Evolutionary conservation across 805 yeast species (phyloP), one percentile per base, ranked within the genome.

Genomic region (Wilhelminamyces savonicus): DNA sequence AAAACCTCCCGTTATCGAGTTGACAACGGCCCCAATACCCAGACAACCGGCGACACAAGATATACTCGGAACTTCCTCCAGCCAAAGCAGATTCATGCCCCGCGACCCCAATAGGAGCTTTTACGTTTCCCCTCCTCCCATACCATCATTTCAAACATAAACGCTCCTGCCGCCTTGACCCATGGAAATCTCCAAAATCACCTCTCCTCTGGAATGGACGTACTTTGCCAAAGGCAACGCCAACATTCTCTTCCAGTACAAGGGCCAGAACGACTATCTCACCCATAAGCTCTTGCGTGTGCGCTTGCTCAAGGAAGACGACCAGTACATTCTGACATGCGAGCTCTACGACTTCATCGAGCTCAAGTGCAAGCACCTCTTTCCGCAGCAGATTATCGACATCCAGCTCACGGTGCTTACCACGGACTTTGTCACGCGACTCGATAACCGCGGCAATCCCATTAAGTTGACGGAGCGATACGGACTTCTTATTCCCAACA

Each of bases 141-240:
- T n/a, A n/a, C n/a, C n/a, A n/a, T n/a, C n/a, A n/a, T n/a, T n/a
- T n/a, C n/a, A n/a, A n/a, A n/a, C n/a, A n/a, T n/a, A n/a, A n/a
- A n/a, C n/a, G n/a, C n/a, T n/a, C n/a, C n/a, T n/a, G n/a, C n/a
- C n/a, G n/a, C n/a, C n/a, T n/a, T n/a, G n/a, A 8, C 6, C 19
- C 6, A 23, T 23, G 24, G 25, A 28, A 14, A 28, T 28, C 16
- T 13, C 23, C 16, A 28, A 28, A 15, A 21, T 14, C 16, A 24
- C 23, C 9, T 22, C 37, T 11, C 43, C 44, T 7, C 12, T 21
- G 4, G 66, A 63, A n/a, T 71, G 78, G 78, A 32, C 33, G 5
- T 63, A 57, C 39, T 48, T 65, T 25, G 67, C 65, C 11, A 61
- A 59, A 23, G 78, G 78, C 1, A 55, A 62, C 14, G 77, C 78